These are phyloP conservation scores for Boletus speciosus DNA, from an alignment of 768 basidiomycete species.

Conservation along the genomic window DNA sequence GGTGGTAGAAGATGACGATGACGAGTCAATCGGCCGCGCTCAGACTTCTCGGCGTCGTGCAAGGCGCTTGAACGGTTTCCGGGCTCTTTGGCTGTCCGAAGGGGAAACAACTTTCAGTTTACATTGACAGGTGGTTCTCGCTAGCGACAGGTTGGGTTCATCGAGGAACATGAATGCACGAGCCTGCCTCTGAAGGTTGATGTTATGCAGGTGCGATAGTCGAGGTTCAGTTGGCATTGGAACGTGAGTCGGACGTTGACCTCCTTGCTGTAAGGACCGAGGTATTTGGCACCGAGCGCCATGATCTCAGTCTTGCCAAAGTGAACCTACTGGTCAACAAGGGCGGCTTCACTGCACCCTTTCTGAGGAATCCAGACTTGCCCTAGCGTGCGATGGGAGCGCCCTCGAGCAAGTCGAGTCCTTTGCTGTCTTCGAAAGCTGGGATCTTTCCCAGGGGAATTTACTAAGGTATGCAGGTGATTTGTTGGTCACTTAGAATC, in stretches of 20 bases:
- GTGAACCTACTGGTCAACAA: constrained; percentile 33
- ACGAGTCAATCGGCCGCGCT: neutral
- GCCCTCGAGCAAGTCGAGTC: constrained; percentile 27
- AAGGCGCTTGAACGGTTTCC: neutral
- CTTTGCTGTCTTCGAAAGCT: constrained; percentile 23
- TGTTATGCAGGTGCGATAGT: constrained; percentile 14
- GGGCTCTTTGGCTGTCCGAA: neutral
- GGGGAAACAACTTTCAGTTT: neutral
- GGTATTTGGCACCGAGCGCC: constrained; percentile 14
- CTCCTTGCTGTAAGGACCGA: constrained; percentile 25
- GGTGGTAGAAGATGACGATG: neutral
- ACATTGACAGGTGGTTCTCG: neutral
- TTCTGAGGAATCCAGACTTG: constrained; percentile 25
- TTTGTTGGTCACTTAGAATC: constrained; percentile 22
- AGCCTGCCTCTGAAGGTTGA: constrained; percentile 16
- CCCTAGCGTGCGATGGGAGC: constrained; percentile 29
- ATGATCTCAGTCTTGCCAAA: constrained; percentile 22
- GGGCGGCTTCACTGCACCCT: constrained; percentile 20
- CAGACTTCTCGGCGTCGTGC: neutral
- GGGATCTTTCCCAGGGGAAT: constrained; percentile 27
- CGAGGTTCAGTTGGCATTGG: neutral
- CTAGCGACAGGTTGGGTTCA: neutral
- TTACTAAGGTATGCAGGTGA: constrained; percentile 20
- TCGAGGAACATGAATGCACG: constrained; percentile 19
- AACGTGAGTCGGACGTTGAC: neutral